Evolutionary conservation across 371 early-diverging fungal genomes (phyloP).

Genomic region (Saksenaea oblongispora): DNA sequence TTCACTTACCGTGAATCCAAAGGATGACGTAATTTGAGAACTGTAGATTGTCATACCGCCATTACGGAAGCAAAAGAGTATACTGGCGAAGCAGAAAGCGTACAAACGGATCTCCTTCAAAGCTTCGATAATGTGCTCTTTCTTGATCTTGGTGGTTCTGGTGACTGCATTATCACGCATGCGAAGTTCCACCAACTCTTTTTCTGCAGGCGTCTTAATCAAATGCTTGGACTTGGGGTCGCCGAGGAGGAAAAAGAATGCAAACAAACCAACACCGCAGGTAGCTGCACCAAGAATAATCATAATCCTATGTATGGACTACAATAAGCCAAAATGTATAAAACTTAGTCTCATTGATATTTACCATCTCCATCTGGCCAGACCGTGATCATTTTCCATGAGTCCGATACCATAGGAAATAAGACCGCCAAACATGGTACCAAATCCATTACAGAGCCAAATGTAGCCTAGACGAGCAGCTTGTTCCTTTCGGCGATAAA

Average conservation of each 20-base stretch:
- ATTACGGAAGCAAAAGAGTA: constrained; percentile 36
- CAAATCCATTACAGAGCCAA: constrained; percentile 48
- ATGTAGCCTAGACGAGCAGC: constrained; percentile 34
- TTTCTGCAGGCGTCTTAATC: constrained; percentile 11
- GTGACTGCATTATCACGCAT: constrained; percentile 20
- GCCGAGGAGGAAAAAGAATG: constrained; percentile 19
- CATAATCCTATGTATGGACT: constrained; percentile 36
- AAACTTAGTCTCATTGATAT: background rate
- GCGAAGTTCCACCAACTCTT: constrained; percentile 13
- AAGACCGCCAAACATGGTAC: constrained; percentile 62
- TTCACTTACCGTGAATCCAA: constrained; percentile 32
- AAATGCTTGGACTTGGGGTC: constrained; percentile 16
- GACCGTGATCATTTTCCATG: constrained; percentile 38
- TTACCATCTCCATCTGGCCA: constrained; percentile 63
- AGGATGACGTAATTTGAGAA: constrained; percentile 16
- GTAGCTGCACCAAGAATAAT: constrained; percentile 21
- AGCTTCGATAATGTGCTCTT: constrained; percentile 22
- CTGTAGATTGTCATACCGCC: constrained; percentile 35
- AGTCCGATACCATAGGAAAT: constrained; percentile 58
- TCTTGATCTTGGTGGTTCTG: constrained; percentile 17
- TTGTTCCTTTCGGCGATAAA: constrained; percentile 39
- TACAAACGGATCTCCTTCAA: constrained; percentile 23
- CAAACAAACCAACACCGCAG: constrained; percentile 11
- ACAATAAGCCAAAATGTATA: background rate
- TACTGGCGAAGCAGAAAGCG: constrained; percentile 14